Percentiles rank a stretch among this genome's conserved stretches.
Conservation (phyloP, 768 basidiomycete genomes). For the Boletus sp. region DNA sequence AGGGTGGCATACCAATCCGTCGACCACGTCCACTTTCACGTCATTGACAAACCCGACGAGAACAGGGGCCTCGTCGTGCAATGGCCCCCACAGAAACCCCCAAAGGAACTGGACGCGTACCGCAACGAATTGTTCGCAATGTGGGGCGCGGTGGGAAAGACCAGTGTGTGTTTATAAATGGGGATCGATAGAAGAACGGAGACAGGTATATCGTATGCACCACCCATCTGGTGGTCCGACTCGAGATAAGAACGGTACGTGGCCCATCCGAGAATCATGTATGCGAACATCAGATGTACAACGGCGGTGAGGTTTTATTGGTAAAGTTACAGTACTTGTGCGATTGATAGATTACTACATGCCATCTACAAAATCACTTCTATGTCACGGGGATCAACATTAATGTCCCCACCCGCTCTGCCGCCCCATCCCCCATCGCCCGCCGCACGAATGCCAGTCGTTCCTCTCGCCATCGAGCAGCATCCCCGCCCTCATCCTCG, state of each 20-base stretch:
- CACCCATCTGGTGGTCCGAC: background rate
- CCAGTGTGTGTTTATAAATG: background rate
- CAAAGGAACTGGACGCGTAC: conserved; percentile 9
- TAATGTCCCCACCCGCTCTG: conserved; percentile 15
- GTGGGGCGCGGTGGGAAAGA: background rate
- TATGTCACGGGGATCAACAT: conserved; percentile 2
- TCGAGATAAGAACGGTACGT: background rate
- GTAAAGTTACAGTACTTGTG: background rate
- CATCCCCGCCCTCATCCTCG: conserved; percentile 5
- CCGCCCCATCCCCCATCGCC: conserved; percentile 5
- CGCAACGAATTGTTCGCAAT: conserved; percentile 7
- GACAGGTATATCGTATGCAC: background rate
- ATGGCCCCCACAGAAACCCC: conserved; percentile 45
- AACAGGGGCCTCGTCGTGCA: conserved; percentile 69
- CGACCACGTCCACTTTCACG: conserved; percentile 87
- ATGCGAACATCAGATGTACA: too few relatives aligned
- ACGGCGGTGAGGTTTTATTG: too few relatives aligned
- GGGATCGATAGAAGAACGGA: background rate
- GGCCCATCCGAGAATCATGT: background rate
- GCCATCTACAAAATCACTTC: background rate
- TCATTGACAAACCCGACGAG: conserved; percentile 83
- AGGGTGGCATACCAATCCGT: conserved; percentile 65
- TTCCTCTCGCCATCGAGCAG: conserved; percentile 9
- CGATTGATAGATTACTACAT: background rate
- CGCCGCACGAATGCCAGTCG: conserved; percentile 18